Evolutionary conservation across 202 grass and related monocot genomes (phyloP), one percentile per base, ranked within the genome.

Genomic region (Zizania palustris): DNA sequence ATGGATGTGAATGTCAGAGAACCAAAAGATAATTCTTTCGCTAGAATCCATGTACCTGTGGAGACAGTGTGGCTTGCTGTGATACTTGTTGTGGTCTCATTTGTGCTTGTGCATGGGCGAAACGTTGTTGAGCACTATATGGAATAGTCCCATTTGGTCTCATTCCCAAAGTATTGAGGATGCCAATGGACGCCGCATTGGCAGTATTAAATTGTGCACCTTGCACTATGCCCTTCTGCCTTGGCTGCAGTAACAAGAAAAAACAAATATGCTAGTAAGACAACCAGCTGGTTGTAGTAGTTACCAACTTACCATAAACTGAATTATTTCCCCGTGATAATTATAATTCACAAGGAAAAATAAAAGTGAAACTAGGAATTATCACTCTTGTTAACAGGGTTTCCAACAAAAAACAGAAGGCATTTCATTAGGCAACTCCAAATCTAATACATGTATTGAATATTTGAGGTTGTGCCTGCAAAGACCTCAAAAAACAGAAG

Each of bases 181-280:
- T 82, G 58, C 96, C 92, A 89, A 99, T 91, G 78, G 88, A 59
- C 68, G 83, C 85, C 35, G 90, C 50, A 35, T 85, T 96, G 38
- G 74, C 37, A 63, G 86, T 69, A 80, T 83, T 88, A 68, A 87
- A 88, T 67, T 97, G 93, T 13, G 84, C 69, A 90, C 87, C 85
- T 88, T 96, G 96, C 43, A 79, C 79, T 74, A 96, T 85, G 61
- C 92, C 73, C 79, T 96, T 99, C n/a, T 93, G 90, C 63, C 92
- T 90, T 80, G 88, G 89, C 96, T 99, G 90, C 64, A 85, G 62
- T 28, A 80, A 57, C 20, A 85, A 15, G 68, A 63, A 83, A 75
- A 4, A 39, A 36, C 42, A 67, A 65, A 75, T 64, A 71, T 28
- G 4, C 69, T 58, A 60, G 12, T 36, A 22, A 69, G 79, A 83